Evolutionary conservation across 495 filamentous ascomycete species (phyloP), one percentile per base, ranked within the genome.

Genomic region (Xylaria intraflava): DNA sequence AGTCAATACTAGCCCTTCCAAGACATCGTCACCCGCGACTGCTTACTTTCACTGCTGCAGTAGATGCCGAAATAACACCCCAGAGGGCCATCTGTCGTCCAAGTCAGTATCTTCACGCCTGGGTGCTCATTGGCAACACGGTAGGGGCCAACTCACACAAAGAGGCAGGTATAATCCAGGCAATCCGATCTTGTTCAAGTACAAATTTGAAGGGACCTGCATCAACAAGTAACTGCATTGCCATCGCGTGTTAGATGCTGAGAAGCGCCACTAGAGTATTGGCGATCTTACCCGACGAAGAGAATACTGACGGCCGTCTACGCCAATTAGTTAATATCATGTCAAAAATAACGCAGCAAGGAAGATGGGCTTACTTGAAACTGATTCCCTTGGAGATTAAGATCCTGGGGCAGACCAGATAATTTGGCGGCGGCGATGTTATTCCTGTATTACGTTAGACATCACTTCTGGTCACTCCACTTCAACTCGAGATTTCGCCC

Each of bases 41-140:
- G 30, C 46, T 30, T 31, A 56, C 53, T 19, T 79, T 83, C 22
- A 77, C 80, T 7, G 70, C 79, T 31, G 82, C 82, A 1, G 84
- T 85, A 0, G 71, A 70, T 0, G 80, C 80, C 0, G 83, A 86
- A 49, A 89, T 84, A n/a, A 82, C 67, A n/a, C 84, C 84, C 86
- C 86, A 89, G 3, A 84, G 52, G 19, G 84, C 68, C 82, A 87
- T 88, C 71, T 74, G 54, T 14, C 26, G 2, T 6, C 5, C 12
- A 6, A 9, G 20, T 57, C 19, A 75, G 56, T 73, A 8, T 26
- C 26, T 33, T 42, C 3, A 7, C 17, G 27, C 20, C 17, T 33
- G 14, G 16, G 27, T 6, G 8, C 22, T 2, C 6, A n/a, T 14
- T 17, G 6, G 14, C 12, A 27, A n/a, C 5, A 35, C 19, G 16